Percentiles rank a stretch among this genome's conserved stretches.
These are phyloP conservation scores for Pythium rhizo-oryzae DNA, from an alignment of 352 stramenopile genomes.

Conservation along the genomic window DNA sequence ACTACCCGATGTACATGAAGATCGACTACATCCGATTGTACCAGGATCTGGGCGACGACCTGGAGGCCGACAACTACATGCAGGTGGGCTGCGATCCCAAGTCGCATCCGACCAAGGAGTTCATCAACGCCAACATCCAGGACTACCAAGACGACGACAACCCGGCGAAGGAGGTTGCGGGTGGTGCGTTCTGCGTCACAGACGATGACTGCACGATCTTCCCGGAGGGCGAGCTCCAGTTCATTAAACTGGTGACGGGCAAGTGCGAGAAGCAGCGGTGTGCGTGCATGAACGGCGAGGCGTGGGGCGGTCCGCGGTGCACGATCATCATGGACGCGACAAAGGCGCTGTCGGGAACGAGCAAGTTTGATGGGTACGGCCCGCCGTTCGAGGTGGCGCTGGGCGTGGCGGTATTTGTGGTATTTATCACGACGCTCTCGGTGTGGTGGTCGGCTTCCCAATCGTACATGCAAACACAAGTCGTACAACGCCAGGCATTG, in stretches of 20 bases:
- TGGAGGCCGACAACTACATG: conserved; percentile 22
- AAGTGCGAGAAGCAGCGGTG: conserved; percentile 12
- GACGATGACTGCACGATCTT: conserved; percentile 23
- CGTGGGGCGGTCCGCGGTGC: conserved; percentile 10
- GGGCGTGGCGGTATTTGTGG: conserved; percentile 27
- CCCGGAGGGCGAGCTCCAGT: conserved; percentile 3
- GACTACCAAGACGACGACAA: conserved; percentile 25
- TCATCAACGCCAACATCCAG: conserved; percentile 26
- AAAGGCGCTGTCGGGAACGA: not conserved
- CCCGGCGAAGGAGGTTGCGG: conserved; percentile 5
- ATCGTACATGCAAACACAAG: too few relatives aligned
- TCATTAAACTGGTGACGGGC: conserved; percentile 5
- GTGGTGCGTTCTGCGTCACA: conserved; percentile 15
- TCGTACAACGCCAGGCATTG: conserved; percentile 1
- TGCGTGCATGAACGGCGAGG: conserved; percentile 4
- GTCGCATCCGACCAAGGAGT: conserved; percentile 30
- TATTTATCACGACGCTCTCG: conserved; percentile 36
- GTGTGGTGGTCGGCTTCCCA: conserved; percentile 20
- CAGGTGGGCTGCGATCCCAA: conserved; percentile 26
- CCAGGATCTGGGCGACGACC: conserved; percentile 20
- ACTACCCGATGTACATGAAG: conserved; percentile 48
- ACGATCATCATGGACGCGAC: conserved; percentile 8
- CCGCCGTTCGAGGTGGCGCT: conserved; percentile 36
- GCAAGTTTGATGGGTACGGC: conserved; percentile 5
- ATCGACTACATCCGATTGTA: conserved; percentile 32